Evolutionary conservation across 331 rosid species (phyloP), one percentile per base, ranked within the genome.

Genomic region (Spiraea crenata): DNA sequence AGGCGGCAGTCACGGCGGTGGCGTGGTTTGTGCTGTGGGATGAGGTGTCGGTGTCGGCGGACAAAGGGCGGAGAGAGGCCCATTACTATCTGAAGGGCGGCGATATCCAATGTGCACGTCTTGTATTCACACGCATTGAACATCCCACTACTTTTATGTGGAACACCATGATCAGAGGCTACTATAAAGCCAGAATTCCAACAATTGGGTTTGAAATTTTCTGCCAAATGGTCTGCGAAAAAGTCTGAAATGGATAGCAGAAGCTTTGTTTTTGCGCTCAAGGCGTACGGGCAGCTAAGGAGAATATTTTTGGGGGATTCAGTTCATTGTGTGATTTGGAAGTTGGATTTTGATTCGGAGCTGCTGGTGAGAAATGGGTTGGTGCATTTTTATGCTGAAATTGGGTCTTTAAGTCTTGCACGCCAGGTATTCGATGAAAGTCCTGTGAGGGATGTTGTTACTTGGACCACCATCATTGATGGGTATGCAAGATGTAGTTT

Each of bases 381-480:
- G 76, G 74, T 87, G 7, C 85, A 72, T 37, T 78, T 59, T 15
- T 81, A 83, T 38, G 76, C 76, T 0, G 78, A 87, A 17, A 37
- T 17, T 49, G 86, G 77, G 64, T 76, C 49, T 47, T 61, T 80
- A 39, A n/a, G 54, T 9, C 12, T 25, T 74, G 89, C 92, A 19
- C 89, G 78, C 39, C 73, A 80, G 60, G 42, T 83, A 81, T 82
- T 87, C 41, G 85, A 85, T 65, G 78, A 44, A 52, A 82, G 78
- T 81, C 31, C 71, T 55, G 72, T 60, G 60, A 83, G 77, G 67
- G 96, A 85, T 72, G 84, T 89, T 56, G 86, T 85, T 73, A 78
- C 92, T 45, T 90, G 85, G 91, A 90, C 87, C 50, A 78, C 86
- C 25, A 82, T 89, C 71, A 87, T 86, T 62, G 84, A 83, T 74